These are phyloP conservation scores for Verticillium alfalfae DNA, from an alignment of 2,329 filamentous ascomycete species.

Conservation along the genomic window DNA sequence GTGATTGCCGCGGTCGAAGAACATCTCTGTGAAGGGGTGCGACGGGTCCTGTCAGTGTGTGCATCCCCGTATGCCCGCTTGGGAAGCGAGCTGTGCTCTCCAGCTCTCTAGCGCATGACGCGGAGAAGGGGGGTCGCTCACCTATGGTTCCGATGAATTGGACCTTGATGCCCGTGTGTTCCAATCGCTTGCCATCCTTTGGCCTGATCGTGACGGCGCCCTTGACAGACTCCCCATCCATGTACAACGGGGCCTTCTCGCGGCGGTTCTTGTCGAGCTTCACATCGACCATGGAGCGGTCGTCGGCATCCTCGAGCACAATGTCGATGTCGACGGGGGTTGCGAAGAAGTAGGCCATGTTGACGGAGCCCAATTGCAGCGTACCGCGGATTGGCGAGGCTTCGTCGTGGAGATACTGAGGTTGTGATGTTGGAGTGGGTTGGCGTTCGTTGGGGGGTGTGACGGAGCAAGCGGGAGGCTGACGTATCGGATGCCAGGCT, in stretches of 20 bases:
- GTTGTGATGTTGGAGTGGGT: not conserved
- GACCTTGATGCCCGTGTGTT: constrained; percentile 98
- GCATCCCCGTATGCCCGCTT: not conserved
- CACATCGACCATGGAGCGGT: constrained; percentile 91
- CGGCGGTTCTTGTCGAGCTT: constrained; percentile 97
- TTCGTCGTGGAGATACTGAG: not conserved
- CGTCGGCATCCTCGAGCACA: constrained; percentile 91
- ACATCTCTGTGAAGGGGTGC: constrained; percentile 75
- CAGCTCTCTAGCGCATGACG: not conserved
- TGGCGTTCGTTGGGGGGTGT: not conserved
- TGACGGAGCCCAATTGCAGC: constrained; percentile 10
- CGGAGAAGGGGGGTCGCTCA: constrained; percentile 27
- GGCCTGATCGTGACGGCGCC: constrained; percentile 90
- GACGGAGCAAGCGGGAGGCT: not conserved
- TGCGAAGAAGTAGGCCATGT: constrained; percentile 97
- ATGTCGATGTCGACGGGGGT: constrained; percentile 99
- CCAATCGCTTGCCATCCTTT: constrained; percentile 95
- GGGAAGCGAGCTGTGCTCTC: not conserved
- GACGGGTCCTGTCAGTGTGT: not conserved
- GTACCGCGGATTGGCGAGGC: not conserved
- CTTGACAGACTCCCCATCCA: constrained; percentile 98
- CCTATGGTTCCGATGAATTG: constrained; percentile 99
- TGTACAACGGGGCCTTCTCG: constrained; percentile 94
- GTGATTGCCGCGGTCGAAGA: constrained; percentile 98
- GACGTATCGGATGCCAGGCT: not conserved